These are phyloP conservation scores for Kalmanozyma brasiliensis DNA, from an alignment of 1,284 basidiomycete genomes.

Conservation along the genomic window DNA sequence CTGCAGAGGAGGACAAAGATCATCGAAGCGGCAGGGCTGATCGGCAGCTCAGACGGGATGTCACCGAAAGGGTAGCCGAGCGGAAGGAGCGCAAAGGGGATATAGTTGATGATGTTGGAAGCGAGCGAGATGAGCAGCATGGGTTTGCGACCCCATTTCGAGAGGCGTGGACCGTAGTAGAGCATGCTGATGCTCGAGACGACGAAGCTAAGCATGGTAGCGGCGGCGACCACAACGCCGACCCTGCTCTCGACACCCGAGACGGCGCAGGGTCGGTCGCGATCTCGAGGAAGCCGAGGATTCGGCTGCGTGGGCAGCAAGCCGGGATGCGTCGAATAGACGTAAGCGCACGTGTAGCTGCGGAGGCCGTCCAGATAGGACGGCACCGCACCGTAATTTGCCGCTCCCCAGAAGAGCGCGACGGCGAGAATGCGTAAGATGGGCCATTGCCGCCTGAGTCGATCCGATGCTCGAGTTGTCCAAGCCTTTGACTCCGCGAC, in stretches of 20 bases:
- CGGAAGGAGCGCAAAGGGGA: conserved; percentile 39
- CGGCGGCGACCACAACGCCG: conserved; percentile 36
- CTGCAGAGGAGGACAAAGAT: conserved; percentile 31
- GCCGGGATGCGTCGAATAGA: conserved; percentile 32
- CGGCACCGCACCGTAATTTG: conserved; percentile 31
- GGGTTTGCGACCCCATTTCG: conserved; percentile 42
- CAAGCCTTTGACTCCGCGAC: conserved; percentile 1
- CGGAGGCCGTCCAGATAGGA: conserved; percentile 41
- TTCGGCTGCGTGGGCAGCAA: conserved; percentile 27
- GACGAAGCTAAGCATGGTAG: conserved; percentile 42
- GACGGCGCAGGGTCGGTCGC: conserved; percentile 42
- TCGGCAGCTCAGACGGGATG: conserved; percentile 24
- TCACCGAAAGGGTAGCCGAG: conserved; percentile 42
- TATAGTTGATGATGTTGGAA: conserved; percentile 43
- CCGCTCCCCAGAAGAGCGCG: conserved; percentile 31
- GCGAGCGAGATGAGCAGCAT: conserved; percentile 39
- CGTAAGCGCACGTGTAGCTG: conserved; percentile 37
- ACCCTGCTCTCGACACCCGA: conserved; percentile 45
- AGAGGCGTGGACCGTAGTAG: conserved; percentile 44
- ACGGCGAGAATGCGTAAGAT: conserved; percentile 34
- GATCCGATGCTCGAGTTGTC: not conserved
- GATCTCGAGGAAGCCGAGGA: conserved; percentile 30
- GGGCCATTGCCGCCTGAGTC: conserved; percentile 22
- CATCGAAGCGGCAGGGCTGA: conserved; percentile 35
- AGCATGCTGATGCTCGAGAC: conserved; percentile 46